A percentile compares a stretch with the other conserved stretches of the same genome.
Evolutionary conservation across 2,329 filamentous ascomycete species (phyloP).

Genomic region (Rugonectria rugulosa): DNA sequence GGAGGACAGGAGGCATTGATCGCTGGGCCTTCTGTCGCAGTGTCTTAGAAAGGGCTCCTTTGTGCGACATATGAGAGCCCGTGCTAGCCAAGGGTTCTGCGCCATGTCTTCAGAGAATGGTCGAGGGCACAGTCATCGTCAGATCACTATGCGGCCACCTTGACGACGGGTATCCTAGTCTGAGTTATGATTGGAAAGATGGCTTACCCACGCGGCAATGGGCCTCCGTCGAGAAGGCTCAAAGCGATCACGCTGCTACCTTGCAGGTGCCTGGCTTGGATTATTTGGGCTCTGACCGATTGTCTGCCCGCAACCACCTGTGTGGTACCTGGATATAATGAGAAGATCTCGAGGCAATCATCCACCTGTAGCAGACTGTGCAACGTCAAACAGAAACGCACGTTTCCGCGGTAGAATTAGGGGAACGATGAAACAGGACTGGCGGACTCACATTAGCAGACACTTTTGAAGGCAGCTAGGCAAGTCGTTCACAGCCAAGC

Average conservation of each 20-base stretch:
- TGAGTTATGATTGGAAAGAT: slow-evolving; percentile 29
- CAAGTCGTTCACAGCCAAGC: neutral
- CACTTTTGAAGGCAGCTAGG: too few species aligned
- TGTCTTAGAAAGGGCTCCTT: slow-evolving; percentile 15
- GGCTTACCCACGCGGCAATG: slow-evolving; percentile 9
- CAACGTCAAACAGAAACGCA: neutral
- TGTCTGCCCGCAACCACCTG: neutral
- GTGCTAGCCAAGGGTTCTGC: slow-evolving; percentile 31
- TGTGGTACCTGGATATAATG: too few species aligned
- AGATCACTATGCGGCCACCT: slow-evolving; percentile 37
- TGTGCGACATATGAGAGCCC: slow-evolving; percentile 25
- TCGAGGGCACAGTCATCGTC: slow-evolving; percentile 32
- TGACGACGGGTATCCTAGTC: slow-evolving; percentile 19
- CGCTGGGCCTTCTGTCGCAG: neutral
- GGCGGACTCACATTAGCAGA: too few species aligned
- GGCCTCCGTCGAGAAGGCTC: slow-evolving; percentile 9
- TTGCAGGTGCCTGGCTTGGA: neutral
- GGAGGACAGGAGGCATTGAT: slow-evolving; percentile 7
- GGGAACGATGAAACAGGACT: neutral
- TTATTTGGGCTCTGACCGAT: neutral
- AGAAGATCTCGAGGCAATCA: neutral
- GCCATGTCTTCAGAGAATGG: slow-evolving; percentile 31
- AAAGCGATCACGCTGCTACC: neutral
- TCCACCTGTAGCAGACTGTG: neutral
- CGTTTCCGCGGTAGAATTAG: neutral